phyloP scores from a whole-genome alignment of 768 basidiomycete genomes.

The Pleurotus salmoneostramineus region DNA sequence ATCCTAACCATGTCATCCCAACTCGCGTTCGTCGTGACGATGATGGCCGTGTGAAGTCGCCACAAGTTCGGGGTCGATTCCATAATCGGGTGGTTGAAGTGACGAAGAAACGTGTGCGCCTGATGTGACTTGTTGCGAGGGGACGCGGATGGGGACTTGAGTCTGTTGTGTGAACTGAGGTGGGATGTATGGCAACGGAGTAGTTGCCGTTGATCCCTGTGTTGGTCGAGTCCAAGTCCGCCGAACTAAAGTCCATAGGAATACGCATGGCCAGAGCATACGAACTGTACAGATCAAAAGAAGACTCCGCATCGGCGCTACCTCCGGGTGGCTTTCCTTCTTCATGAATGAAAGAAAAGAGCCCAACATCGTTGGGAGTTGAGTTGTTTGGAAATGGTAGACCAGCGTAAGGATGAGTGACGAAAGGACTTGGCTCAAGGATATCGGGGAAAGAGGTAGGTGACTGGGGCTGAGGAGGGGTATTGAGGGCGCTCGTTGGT shows the following conservation, averaged over 20 bases:
- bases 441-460: slow-evolving; percentile 34
- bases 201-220: slow-evolving; percentile 8
- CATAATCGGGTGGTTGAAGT: too few relatives aligned
- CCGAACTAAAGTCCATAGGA: slow-evolving; percentile 21
- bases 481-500: slow-evolving; percentile 37
- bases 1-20: too few relatives aligned
- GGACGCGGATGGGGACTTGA: too few relatives aligned
- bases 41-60: too few relatives aligned
- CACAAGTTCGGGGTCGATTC: too few relatives aligned
- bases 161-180: slow-evolving; percentile 12
- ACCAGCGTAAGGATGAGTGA: slow-evolving; percentile 31
- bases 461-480: slow-evolving; percentile 38
- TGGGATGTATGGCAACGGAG: not conserved
- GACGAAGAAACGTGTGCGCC: too few relatives aligned
- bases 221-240: slow-evolving; percentile 13
- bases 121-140: too few relatives aligned
- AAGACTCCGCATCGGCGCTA: not conserved
- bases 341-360: slow-evolving; percentile 9
- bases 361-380: slow-evolving; percentile 16
- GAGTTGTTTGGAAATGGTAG: slow-evolving; percentile 43
- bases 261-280: slow-evolving; percentile 14
- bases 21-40: too few relatives aligned
- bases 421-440: slow-evolving; percentile 21
- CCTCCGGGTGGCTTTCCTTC: slow-evolving; percentile 13
- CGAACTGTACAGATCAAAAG: slow-evolving; percentile 6